A percentile compares a stretch with the other conserved stretches of the same genome.
Conservation (phyloP, 768 basidiomycete genomes). For the Rhodotorula taiwanensis region DNA sequence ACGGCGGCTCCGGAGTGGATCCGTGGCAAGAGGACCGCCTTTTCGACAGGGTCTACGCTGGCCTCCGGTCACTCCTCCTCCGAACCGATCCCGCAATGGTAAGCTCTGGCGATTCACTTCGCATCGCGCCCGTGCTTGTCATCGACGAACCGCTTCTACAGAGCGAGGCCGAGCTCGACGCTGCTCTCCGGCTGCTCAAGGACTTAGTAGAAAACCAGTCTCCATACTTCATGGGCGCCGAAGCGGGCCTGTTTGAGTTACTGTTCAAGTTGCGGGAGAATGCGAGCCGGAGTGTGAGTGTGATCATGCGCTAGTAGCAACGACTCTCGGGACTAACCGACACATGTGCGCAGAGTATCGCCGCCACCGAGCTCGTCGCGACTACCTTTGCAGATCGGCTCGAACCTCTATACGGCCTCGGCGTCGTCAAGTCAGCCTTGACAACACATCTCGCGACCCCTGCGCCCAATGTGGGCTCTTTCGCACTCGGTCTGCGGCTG, state of each 20-base stretch:
- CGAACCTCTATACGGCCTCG: constrained; percentile 39
- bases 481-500: constrained; percentile 32
- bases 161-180: background rate
- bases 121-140: background rate
- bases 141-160: no score
- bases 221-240: constrained; percentile 30
- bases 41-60: constrained; percentile 21
- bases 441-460: constrained; percentile 10
- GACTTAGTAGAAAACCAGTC: constrained; percentile 37
- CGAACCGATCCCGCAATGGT: background rate
- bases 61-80: constrained; percentile 4
- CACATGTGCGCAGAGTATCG: constrained; percentile 10
- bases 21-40: constrained; percentile 10
- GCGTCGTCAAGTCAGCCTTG: constrained; percentile 25
- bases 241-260: constrained; percentile 29
- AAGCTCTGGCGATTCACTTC: background rate
- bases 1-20: background rate
- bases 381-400: constrained; percentile 21
- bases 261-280: constrained; percentile 33
- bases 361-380: constrained; percentile 35
- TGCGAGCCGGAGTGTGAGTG: constrained; percentile 15
- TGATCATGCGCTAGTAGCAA: no score
- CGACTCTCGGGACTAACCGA: background rate
- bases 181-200: constrained; percentile 30
- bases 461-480: background rate